Percentiles rank a stretch among this genome's conserved stretches.
Conservation (phyloP, 345 rosid species). For the Acer saccharum region DNA sequence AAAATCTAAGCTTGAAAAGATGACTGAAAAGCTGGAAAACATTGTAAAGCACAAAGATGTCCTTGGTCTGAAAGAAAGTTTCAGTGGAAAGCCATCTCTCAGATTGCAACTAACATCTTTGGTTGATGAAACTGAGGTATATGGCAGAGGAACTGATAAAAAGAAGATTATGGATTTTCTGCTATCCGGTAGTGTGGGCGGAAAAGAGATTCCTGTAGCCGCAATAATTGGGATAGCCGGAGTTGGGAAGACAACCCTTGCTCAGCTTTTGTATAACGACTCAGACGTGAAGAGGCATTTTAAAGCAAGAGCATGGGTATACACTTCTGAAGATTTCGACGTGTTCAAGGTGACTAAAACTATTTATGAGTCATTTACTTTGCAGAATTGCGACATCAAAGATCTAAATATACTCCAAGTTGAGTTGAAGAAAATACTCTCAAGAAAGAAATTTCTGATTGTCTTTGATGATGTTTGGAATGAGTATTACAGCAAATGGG, state of each 20-base stretch:
- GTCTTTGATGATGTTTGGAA: too few species aligned
- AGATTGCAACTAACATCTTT: constrained; percentile 24
- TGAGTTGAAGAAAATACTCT: constrained; percentile 30
- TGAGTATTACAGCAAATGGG: too few species aligned
- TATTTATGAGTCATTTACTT: constrained; percentile 34
- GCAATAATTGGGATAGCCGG: constrained; percentile 41
- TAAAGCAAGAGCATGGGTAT: constrained; percentile 35
- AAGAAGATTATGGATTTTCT: neutral
- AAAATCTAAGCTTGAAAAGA: constrained; percentile 6
- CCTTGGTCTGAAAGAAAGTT: constrained; percentile 19
- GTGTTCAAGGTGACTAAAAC: constrained; percentile 38
- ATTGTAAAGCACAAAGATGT: constrained; percentile 12
- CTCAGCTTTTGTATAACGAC: constrained; percentile 40
- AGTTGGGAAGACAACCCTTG: constrained; percentile 46
- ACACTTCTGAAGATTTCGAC: constrained; percentile 44
- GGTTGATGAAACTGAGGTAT: constrained; percentile 10
- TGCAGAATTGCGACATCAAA: constrained; percentile 23
- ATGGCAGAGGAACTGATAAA: constrained; percentile 5
- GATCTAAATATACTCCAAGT: constrained; percentile 42
- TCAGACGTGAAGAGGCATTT: constrained; percentile 20
- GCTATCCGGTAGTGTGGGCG: neutral
- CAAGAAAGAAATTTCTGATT: constrained; percentile 8
- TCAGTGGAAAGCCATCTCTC: neutral
- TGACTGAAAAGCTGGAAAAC: constrained; percentile 5
- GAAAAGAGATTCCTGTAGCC: neutral